A percentile compares a stretch with the other conserved stretches of the same genome.
phyloP scores from a whole-genome alignment of 78 protist species.

The Dictyostelium intermedium region DNA sequence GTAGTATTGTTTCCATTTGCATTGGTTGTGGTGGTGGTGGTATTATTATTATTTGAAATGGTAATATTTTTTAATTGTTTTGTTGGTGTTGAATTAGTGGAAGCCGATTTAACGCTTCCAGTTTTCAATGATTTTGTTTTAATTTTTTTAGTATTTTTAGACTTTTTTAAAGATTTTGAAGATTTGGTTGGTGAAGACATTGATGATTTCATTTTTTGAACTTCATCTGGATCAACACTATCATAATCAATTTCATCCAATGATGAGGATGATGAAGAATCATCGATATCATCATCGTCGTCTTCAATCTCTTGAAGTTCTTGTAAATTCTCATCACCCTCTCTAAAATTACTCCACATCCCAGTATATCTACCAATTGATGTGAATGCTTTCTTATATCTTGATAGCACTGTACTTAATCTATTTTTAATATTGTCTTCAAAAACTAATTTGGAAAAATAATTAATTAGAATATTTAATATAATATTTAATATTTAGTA shows the following conservation, averaged over 20 bases:
- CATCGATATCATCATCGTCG: slow-evolving; percentile 20
- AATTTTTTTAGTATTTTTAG: background rate
- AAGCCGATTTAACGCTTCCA: background rate
- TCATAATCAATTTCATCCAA: slow-evolving; percentile 7
- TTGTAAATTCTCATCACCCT: slow-evolving; percentile 39
- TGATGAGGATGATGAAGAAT: background rate
- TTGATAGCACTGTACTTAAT: slow-evolving; percentile 51
- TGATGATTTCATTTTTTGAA: background rate
- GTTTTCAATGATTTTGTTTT: background rate
- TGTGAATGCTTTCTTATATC: slow-evolving; percentile 65
- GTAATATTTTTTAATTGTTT: background rate
- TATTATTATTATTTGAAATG: background rate
- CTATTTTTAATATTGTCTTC: slow-evolving; percentile 59
- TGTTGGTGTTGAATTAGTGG: background rate
- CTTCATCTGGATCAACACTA: background rate
- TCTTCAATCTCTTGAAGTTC: slow-evolving; percentile 47
- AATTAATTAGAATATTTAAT: background rate
- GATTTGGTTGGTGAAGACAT: background rate
- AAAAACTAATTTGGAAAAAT: background rate
- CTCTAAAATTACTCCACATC: slow-evolving; percentile 72
- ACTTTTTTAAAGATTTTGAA: background rate
- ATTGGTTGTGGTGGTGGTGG: background rate
- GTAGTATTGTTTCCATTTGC: background rate
- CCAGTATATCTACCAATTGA: slow-evolving; percentile 79
- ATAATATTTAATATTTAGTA: background rate